Percentiles rank a stretch among this genome's conserved stretches.
These are phyloP conservation scores for Coniophora puteana DNA, from an alignment of 1,284 basidiomycete species.

Conservation along the genomic window DNA sequence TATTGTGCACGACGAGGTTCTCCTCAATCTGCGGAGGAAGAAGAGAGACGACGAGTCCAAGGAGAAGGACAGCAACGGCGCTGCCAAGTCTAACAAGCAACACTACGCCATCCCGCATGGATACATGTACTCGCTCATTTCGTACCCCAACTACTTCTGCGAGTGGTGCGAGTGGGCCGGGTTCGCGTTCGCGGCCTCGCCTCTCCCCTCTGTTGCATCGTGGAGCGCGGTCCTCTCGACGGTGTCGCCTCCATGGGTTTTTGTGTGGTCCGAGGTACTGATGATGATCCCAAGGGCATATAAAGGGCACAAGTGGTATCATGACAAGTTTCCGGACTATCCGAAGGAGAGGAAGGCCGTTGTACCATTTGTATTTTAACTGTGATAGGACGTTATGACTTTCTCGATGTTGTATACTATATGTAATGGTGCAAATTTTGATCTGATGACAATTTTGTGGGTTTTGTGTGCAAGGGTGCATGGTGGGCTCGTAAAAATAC, in stretches of 20 bases:
- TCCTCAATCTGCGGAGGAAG: constrained; percentile 66
- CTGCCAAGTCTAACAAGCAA: constrained; percentile 34
- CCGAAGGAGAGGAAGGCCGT: constrained; percentile 62
- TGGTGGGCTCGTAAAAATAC: too few relatives aligned
- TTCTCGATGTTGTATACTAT: too few relatives aligned
- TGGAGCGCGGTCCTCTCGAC: constrained; percentile 32
- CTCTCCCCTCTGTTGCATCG: constrained; percentile 30
- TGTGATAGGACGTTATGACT: too few relatives aligned
- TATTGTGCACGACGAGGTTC: constrained; percentile 84
- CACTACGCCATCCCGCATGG: constrained; percentile 85
- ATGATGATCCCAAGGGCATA: constrained; percentile 79
- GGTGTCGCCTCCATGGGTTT: constrained; percentile 71
- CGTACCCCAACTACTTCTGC: constrained; percentile 92
- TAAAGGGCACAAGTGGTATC: constrained; percentile 82
- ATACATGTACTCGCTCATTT: constrained; percentile 73
- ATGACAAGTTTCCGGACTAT: constrained; percentile 64
- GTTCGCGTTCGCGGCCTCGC: constrained; percentile 66
- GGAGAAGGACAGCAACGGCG: constrained; percentile 36
- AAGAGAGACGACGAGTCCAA: too few relatives aligned
- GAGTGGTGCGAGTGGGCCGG: constrained; percentile 89
- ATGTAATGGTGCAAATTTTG: too few relatives aligned
- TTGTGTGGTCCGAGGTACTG: constrained; percentile 66
- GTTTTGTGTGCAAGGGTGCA: too few relatives aligned
- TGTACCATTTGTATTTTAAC: constrained; percentile 61
- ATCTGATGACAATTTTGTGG: too few relatives aligned